Evolutionary conservation across 176 grass and related monocot species (phyloP).

Genomic region (Rhynchospora breviuscula): DNA sequence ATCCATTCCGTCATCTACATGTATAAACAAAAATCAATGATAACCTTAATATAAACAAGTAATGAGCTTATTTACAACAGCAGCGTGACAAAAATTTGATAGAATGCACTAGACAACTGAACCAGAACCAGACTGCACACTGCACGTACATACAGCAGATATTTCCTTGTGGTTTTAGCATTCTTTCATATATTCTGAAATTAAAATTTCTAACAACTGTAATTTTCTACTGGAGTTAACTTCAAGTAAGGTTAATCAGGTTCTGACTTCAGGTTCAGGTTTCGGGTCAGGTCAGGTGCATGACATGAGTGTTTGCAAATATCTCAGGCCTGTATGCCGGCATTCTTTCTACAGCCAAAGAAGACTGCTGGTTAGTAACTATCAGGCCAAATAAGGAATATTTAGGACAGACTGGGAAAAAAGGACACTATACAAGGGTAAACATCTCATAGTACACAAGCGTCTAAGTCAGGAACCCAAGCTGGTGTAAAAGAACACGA

Average conservation of each 20-base stretch:
- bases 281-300: background rate
- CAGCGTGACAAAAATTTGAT: background rate
- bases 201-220: background rate
- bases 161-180: background rate
- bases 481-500: background rate
- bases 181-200: background rate
- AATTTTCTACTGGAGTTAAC: background rate
- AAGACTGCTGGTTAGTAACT: background rate
- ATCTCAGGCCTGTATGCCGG: background rate
- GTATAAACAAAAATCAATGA: conserved; percentile 17
- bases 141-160: background rate
- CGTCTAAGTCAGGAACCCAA: background rate
- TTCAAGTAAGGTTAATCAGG: conserved; percentile 1
- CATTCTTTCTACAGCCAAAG: background rate
- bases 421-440: background rate
- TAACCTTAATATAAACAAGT: background rate
- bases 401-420: background rate
- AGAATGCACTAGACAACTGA: background rate
- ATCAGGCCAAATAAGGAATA: background rate
- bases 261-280: background rate
- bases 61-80: background rate
- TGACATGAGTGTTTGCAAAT: background rate
- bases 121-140: conserved; percentile 5
- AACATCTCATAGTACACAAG: background rate
- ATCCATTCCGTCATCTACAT: conserved; percentile 64